Conservation (phyloP, 1,284 basidiomycete species). For the Pseudozyma hubeiensis region DNA sequence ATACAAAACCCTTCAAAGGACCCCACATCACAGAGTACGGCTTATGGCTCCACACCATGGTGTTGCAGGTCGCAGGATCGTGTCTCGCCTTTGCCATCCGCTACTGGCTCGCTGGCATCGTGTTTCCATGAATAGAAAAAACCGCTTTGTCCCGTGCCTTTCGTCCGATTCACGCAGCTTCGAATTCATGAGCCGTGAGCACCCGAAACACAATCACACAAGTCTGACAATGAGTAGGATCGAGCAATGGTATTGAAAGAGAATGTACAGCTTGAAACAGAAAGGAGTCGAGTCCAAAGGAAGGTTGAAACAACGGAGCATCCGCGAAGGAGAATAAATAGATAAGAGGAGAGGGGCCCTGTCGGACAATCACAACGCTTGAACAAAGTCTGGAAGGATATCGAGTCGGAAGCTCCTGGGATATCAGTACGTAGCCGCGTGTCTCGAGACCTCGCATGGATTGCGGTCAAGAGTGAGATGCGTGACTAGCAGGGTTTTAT, state of each 20-base stretch:
- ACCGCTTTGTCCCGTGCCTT: not conserved
- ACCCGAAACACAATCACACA: not conserved
- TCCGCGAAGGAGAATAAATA: slow-evolving; percentile 13
- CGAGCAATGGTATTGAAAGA: not conserved
- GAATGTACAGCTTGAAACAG: not conserved
- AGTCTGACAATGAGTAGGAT: not conserved
- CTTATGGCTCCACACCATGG: slow-evolving; percentile 59
- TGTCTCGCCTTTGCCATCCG: slow-evolving; percentile 60
- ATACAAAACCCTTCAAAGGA: slow-evolving; percentile 11
- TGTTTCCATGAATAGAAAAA: slow-evolving; percentile 48
- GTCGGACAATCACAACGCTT: slow-evolving; percentile 13
- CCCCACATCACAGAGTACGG: slow-evolving; percentile 49
- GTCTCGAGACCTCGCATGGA: not conserved
- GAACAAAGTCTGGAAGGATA: slow-evolving; percentile 9
- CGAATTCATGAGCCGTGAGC: not conserved
- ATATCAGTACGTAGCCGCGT: slow-evolving; percentile 31
- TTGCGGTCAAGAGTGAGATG: not conserved
- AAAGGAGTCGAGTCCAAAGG: not conserved
- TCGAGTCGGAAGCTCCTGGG: slow-evolving; percentile 48
- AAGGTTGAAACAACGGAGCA: slow-evolving; percentile 33
- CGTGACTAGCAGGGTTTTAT: slow-evolving; percentile 8
- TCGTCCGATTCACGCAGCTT: not conserved
- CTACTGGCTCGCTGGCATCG: slow-evolving; percentile 59
- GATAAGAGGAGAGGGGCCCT: not conserved
- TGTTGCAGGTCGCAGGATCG: slow-evolving; percentile 54